phyloP scores from a whole-genome alignment of 257 asterid genomes.

The Nicotiana benthamiana region DNA sequence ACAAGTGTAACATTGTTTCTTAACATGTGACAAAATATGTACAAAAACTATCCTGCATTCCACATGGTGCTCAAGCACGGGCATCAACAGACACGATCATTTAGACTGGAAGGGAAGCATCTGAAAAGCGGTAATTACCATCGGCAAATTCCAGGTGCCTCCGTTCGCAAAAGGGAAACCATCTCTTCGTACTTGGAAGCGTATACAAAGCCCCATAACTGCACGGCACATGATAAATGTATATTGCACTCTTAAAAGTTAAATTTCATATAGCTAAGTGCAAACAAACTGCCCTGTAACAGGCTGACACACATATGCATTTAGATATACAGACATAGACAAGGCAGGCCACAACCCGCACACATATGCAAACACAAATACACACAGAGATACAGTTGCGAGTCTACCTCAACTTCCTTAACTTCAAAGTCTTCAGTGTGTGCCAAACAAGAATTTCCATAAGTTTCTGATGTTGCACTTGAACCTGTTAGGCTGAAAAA shows the following conservation, averaged over 20 bases:
- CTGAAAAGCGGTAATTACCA: constrained; percentile 17
- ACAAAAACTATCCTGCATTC: background rate
- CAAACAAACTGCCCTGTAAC: background rate
- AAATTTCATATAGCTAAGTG: background rate
- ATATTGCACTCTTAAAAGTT: background rate
- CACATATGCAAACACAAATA: background rate
- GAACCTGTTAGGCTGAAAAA: constrained; percentile 62
- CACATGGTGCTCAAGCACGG: background rate
- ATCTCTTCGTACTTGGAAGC: constrained; percentile 80
- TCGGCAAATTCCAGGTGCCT: constrained; percentile 72
- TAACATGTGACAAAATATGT: background rate
- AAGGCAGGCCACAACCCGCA: background rate
- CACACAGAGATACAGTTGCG: background rate
- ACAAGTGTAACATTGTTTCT: background rate
- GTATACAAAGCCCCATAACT: constrained; percentile 93
- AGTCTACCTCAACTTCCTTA: constrained; percentile 80
- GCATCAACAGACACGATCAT: background rate
- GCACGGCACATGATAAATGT: constrained; percentile 4
- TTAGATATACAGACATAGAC: background rate
- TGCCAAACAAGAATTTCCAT: constrained; percentile 76
- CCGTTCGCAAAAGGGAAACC: constrained; percentile 48
- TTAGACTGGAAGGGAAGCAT: background rate
- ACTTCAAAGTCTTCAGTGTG: constrained; percentile 55
- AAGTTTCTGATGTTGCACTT: constrained; percentile 85
- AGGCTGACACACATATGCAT: background rate